Percentiles rank a stretch among this genome's conserved stretches.
Conservation (phyloP, 306 rosid species). For the Medicago ruthenica region DNA sequence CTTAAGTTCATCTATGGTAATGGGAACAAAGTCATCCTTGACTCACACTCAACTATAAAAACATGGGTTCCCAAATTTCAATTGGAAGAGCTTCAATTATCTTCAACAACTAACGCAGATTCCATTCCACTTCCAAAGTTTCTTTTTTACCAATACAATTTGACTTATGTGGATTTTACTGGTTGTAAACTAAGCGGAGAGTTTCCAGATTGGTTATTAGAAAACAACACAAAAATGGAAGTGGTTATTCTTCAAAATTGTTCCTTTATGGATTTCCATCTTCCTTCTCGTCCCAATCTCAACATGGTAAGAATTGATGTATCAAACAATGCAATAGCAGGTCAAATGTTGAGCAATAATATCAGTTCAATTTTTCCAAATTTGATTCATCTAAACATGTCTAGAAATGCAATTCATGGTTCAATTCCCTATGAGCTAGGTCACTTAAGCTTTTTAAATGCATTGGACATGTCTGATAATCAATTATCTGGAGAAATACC, state of each 20-base stretch:
- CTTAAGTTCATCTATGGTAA: slow-evolving; percentile 8
- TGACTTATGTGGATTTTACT: not conserved
- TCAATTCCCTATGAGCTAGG: slow-evolving; percentile 5
- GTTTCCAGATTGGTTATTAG: slow-evolving; percentile 25
- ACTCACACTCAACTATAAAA: not conserved
- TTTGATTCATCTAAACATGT: not conserved
- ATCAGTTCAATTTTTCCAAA: slow-evolving; percentile 30
- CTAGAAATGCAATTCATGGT: not conserved
- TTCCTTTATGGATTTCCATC: not conserved
- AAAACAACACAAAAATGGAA: slow-evolving; percentile 17
- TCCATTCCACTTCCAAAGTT: slow-evolving; percentile 19
- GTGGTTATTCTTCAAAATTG: not conserved
- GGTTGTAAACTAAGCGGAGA: slow-evolving; percentile 6
- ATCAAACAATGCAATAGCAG: not conserved
- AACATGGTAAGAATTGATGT: not conserved
- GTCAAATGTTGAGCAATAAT: not conserved
- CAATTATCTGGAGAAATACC: slow-evolving; percentile 19
- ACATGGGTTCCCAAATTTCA: slow-evolving; percentile 26
- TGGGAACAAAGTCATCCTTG: slow-evolving; percentile 3
- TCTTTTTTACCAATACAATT: not conserved
- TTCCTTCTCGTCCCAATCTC: not conserved
- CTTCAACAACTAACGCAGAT: not conserved
- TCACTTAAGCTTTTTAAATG: not conserved
- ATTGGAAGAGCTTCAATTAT: not conserved
- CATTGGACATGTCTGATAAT: slow-evolving; percentile 37